Evolutionary conservation across 495 filamentous ascomycete species (phyloP).

Genomic region (Letharia lupina): DNA sequence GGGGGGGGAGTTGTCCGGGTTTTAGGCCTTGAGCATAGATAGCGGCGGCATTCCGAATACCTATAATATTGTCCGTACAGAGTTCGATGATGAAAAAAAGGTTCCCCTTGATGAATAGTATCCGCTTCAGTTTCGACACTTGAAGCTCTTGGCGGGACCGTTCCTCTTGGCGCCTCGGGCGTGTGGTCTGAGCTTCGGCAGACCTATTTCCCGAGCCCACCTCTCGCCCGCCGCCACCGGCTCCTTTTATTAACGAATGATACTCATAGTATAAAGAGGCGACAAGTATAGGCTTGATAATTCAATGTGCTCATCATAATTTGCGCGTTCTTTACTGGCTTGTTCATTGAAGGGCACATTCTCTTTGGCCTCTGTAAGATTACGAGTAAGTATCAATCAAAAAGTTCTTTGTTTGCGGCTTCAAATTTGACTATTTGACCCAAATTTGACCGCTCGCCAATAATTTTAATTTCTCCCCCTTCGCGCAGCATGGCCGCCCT

Average conservation of each 20-base stretch:
- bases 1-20: too few relatives aligned
- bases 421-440: neutral
- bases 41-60: neutral
- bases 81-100: neutral
- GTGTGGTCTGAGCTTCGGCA: constrained; percentile 2
- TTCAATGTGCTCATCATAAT: neutral
- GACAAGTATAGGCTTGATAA: neutral
- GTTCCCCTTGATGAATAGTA: too few relatives aligned
- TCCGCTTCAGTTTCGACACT: neutral
- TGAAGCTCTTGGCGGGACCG: neutral
- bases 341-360: neutral
- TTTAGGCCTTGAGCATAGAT: neutral
- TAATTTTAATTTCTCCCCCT: neutral
- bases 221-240: neutral
- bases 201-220: neutral
- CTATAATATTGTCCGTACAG: too few relatives aligned
- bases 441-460: neutral
- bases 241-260: neutral
- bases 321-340: neutral
- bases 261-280: neutral
- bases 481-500: constrained; percentile 43
- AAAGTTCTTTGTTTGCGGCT: neutral
- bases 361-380: neutral
- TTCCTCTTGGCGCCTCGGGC: neutral
- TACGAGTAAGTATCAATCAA: neutral